A percentile compares a stretch with the other conserved stretches of the same genome.
These are phyloP conservation scores for Bipolaris oryzae DNA, from an alignment of 2,329 filamentous ascomycete species.

Conservation along the genomic window DNA sequence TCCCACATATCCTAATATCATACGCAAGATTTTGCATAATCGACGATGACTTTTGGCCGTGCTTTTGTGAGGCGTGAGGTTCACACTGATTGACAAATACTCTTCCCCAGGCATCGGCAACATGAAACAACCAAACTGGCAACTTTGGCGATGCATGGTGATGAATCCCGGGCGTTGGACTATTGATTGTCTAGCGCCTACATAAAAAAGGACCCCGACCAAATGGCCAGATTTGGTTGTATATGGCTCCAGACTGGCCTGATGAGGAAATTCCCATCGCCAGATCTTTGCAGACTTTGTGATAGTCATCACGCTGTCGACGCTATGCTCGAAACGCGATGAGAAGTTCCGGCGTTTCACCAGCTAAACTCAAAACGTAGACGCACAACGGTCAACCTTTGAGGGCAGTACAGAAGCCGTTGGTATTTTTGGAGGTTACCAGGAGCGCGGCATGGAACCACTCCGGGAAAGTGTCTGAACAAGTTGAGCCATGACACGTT, in stretches of 20 bases:
- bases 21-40: not conserved
- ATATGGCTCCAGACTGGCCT: not conserved
- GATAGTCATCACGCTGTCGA: not conserved
- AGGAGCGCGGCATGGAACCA: not conserved
- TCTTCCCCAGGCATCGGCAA: not conserved
- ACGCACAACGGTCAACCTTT: slow-evolving; percentile 14
- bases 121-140: slow-evolving; percentile 14
- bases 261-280: slow-evolving; percentile 5
- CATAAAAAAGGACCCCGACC: not conserved
- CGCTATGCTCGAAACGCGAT: slow-evolving; percentile 12
- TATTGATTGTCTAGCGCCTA: slow-evolving; percentile 10
- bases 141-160: not conserved
- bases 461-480: slow-evolving; percentile 10
- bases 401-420: slow-evolving; percentile 4
- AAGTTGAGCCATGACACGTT: slow-evolving; percentile 14
- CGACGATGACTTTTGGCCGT: not conserved
- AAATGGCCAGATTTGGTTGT: slow-evolving; percentile 6
- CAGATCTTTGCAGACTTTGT: not conserved
- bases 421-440: slow-evolving; percentile 1
- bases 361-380: slow-evolving; percentile 8
- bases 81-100: not conserved
- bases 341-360: slow-evolving; percentile 17
- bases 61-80: not conserved
- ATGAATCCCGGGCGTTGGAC: slow-evolving; percentile 2
- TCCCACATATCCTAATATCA: slow-evolving; percentile 13